Evolutionary conservation across 371 early-diverging fungal species (phyloP).

Genomic region (Mortierella sp.): DNA sequence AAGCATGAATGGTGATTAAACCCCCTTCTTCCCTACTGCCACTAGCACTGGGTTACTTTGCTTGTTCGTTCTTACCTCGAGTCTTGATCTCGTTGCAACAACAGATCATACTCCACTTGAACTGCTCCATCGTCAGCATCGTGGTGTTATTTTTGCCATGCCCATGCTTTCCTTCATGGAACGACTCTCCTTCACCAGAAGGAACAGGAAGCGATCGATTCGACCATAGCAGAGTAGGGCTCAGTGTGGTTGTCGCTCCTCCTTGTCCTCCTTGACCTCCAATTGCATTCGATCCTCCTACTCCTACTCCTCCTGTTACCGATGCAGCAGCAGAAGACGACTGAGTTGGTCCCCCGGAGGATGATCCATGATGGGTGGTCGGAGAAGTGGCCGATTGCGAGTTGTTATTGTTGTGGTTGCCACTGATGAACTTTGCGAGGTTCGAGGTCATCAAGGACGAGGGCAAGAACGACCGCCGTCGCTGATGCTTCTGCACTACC

Average conservation of each 20-base stretch:
- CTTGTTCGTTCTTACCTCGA: slow-evolving; percentile 30
- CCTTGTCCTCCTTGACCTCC: background rate
- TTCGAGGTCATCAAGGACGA: slow-evolving; percentile 38
- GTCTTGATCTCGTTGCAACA: slow-evolving; percentile 46
- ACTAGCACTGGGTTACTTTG: background rate
- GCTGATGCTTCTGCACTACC: slow-evolving; percentile 17
- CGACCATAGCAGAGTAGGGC: background rate
- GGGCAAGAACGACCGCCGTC: slow-evolving; percentile 45
- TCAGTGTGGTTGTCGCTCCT: background rate
- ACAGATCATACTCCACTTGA: slow-evolving; percentile 38
- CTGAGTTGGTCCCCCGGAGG: background rate
- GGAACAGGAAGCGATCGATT: too few relatives aligned
- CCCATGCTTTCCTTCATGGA: background rate
- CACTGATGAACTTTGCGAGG: slow-evolving; percentile 36
- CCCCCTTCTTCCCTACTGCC: background rate
- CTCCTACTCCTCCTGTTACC: background rate
- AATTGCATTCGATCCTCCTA: background rate
- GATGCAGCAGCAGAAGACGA: background rate
- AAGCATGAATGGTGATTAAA: background rate
- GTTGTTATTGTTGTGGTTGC: background rate
- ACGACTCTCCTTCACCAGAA: background rate
- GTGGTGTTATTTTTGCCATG: background rate
- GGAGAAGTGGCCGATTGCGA: background rate
- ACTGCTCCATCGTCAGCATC: slow-evolving; percentile 37
- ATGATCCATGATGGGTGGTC: background rate